Evolutionary conservation across 768 basidiomycete species (phyloP), one percentile per base, ranked within the genome.

Genomic region (Suillus subluteus): DNA sequence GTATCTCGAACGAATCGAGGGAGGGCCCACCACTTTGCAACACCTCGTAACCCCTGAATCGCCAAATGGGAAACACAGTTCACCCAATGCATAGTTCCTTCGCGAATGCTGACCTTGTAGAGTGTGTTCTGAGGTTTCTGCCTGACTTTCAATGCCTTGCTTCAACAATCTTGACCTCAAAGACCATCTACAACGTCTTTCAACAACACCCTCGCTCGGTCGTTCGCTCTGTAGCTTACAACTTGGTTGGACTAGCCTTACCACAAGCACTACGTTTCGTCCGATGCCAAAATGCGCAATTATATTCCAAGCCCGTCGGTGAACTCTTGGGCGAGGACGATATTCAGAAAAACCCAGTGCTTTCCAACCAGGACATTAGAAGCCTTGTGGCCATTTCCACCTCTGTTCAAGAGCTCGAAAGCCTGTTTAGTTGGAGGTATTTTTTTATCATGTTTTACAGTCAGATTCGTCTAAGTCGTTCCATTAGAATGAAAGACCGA

Each of bases 351-450:
- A 68, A 68, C 8, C 62, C 69, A 6, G 62, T 69, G 32, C 69
- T 75, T 54, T 67, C 67, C 44, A 15, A 48, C 69, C 35, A 71
- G 67, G 76, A 77, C 64, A 68, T 59, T 62, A 43, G 65, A 62
- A 21, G 66, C 13, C 58, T 82, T 23, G 69, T 69, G 15, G n/a
- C 56, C 3, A 72, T 75, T 62, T 76, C 75, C 13, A 32, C 56
- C n/a, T 67, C 71, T 16, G 74, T 79, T 23, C 69, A 56, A 5
- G 56, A 63, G 4, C 65, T 83, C 41, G 82, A 82, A 70, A 76
- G 77, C 55, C 66, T 82, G 1, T 84, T 79, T 67, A 84, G 82
- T 62, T 69, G 74, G 62, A 78, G 78, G 83, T 78, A 71, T 54
- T 75, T 26, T 58, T 4, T 43, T 1, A 30, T 21, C 5, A 3